Base-by-base conservation (phyloP, 306 rosid species). In the Trifolium pratense region DNA sequence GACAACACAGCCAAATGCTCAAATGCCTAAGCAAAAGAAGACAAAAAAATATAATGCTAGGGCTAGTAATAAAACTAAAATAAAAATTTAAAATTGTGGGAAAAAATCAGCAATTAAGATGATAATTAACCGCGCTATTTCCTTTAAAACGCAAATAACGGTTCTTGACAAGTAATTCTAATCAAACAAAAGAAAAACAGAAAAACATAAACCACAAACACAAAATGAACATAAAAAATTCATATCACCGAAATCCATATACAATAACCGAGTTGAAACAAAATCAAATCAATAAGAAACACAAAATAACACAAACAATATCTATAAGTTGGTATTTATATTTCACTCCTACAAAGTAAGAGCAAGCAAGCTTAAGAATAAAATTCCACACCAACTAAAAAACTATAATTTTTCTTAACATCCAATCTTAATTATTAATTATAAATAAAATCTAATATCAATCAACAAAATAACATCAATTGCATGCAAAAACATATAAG, bases 171-270 rank as follows among this genome's bases (percentile, higher is more conserved):
- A 36, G 0, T 6, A 36, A 49, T 13, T 5, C 25, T 13, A 57
- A 57, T 1, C n/a, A 57, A 25, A 12, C 16, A 2, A 9, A 25
- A 56, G 63, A 57, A 25, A 60, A 60, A 60, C 66, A 31, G 14
- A 60, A n/a, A 60, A 59, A 29, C 39, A 57, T 9, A 69, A 36
- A 48, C 55, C 2, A 7, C 51, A 1, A 37, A 48, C 23, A 75
- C n/a, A 37, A 71, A 17, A 43, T 34, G 31, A 72, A 45, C 13
- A 65, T 5, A 15, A 4, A 10, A 46, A 75, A 73, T 36, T 66
- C 71, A 65, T 6, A 70, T 16, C 20, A 58, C 20, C 51, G 34
- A 18, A 72, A 43, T 15, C 39, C 5, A 7, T 5, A 18, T 3
- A 7, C 20, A 34, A 65, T 5, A 72, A 58, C 68, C 2, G 16